A percentile compares a stretch with the other conserved stretches of the same genome.
These are phyloP conservation scores for Sporothrix protearum DNA, from an alignment of 2,329 filamentous ascomycete genomes.

Conservation along the genomic window DNA sequence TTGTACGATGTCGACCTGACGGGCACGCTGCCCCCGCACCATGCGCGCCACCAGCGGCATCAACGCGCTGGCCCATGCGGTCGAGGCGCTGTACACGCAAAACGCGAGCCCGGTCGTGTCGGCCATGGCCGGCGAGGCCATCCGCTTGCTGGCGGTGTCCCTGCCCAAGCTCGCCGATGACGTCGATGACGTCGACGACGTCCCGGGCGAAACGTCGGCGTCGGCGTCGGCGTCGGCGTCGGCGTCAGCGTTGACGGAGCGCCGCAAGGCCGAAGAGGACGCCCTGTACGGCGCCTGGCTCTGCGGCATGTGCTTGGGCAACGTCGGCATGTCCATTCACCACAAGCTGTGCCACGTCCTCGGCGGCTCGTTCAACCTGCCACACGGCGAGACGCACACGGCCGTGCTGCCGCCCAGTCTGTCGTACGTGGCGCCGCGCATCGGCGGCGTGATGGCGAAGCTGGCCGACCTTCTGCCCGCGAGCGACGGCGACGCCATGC, in stretches of 20 bases:
- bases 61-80: constrained; percentile 64
- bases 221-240: too few species aligned
- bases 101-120: constrained; percentile 59
- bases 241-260: too few species aligned
- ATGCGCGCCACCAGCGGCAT: constrained; percentile 58
- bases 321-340: constrained; percentile 60
- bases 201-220: too few species aligned
- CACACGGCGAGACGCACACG: constrained; percentile 64
- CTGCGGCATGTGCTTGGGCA: constrained; percentile 58
- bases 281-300: constrained; percentile 64
- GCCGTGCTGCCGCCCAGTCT: constrained; percentile 60
- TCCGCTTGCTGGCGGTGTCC: constrained; percentile 49
- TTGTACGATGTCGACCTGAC: constrained; percentile 64
- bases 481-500: constrained; percentile 56
- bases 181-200: too few species aligned
- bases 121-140: constrained; percentile 57
- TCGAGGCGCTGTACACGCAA: constrained; percentile 60
- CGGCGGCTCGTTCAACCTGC: constrained; percentile 60
- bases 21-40: constrained; percentile 50
- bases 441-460: constrained; percentile 50
- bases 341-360: constrained; percentile 66
- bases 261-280: constrained; percentile 42
- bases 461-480: constrained; percentile 53
- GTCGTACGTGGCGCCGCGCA: constrained; percentile 57
- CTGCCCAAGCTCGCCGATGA: constrained; percentile 47